A percentile compares a stretch with the other conserved stretches of the same genome.
Evolutionary conservation across 2,329 filamentous ascomycete genomes (phyloP).

Genomic region (Davidsoniella neocaledoniae): DNA sequence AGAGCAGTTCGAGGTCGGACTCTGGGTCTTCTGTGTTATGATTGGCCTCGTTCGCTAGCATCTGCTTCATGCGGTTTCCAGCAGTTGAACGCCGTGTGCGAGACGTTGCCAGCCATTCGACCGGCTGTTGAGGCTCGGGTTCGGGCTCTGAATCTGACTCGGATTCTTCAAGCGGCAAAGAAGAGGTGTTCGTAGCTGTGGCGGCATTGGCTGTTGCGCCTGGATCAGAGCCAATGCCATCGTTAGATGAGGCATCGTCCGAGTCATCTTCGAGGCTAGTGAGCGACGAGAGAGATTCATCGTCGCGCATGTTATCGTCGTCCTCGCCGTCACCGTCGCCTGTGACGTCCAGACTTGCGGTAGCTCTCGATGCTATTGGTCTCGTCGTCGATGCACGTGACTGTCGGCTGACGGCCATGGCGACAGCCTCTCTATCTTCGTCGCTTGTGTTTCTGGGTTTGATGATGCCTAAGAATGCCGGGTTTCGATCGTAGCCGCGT

Average conservation of each 20-base stretch:
- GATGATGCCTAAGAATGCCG: conserved; percentile 1
- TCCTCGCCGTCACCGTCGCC: background rate
- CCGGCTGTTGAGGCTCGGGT: conserved; percentile 15
- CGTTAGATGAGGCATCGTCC: background rate
- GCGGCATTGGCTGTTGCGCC: too few relatives aligned
- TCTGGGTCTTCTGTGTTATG: conserved; percentile 33
- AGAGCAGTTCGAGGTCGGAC: conserved; percentile 55
- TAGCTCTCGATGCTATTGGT: background rate
- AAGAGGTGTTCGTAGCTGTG: background rate
- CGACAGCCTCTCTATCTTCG: background rate
- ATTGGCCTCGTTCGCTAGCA: conserved; percentile 48
- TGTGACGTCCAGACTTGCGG: background rate
- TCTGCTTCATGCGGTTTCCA: conserved; percentile 65
- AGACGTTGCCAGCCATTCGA: conserved; percentile 57
- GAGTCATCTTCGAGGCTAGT: conserved; percentile 8
- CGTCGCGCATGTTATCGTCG: conserved; percentile 4
- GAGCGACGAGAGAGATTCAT: conserved; percentile 9
- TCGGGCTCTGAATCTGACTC: conserved; percentile 11
- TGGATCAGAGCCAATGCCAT: background rate
- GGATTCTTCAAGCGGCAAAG: background rate
- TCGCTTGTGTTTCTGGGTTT: conserved; percentile 1
- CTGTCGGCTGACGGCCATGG: background rate
- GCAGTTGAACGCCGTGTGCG: conserved; percentile 65
- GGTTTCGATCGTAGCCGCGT: background rate
- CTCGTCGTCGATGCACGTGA: background rate